Conservation (phyloP, 176 grass and related monocot species). For the Leersia perrieri region DNA sequence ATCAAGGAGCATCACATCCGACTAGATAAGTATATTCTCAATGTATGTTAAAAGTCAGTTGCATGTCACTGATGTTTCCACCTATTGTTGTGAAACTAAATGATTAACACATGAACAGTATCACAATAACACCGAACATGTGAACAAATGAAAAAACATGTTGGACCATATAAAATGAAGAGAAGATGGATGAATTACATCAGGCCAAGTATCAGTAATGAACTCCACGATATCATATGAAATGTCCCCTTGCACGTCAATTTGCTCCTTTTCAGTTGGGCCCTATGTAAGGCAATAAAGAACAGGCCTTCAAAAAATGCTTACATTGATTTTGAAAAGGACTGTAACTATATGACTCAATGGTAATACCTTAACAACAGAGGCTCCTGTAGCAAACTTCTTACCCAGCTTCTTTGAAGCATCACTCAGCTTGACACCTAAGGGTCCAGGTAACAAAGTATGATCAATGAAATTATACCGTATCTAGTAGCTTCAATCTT, state of each 20-base stretch:
- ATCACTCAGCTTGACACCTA: conserved; percentile 92
- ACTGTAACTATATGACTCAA: neutral
- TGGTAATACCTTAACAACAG: conserved; percentile 84
- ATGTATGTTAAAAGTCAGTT: neutral
- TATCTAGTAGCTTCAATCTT: neutral
- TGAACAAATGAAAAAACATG: neutral
- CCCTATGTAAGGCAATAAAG: conserved; percentile 48
- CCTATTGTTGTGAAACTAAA: neutral
- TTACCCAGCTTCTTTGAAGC: conserved; percentile 99
- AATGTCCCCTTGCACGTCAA: conserved; percentile 99
- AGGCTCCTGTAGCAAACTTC: conserved; percentile 98
- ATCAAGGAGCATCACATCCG: neutral
- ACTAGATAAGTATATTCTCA: neutral
- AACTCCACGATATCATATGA: conserved; percentile 95
- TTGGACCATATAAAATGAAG: conserved; percentile 1
- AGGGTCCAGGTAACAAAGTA: conserved; percentile 17
- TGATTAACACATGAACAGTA: neutral
- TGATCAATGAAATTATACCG: neutral
- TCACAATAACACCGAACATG: neutral
- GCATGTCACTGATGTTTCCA: neutral
- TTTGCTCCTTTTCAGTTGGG: conserved; percentile 98
- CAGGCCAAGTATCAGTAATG: conserved; percentile 96
- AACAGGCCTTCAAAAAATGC: neutral
- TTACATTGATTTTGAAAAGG: conserved; percentile 1
- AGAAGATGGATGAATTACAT: conserved; percentile 55